Conservation (phyloP, 495 filamentous ascomycete genomes). For the Penicillium malachiteum region DNA sequence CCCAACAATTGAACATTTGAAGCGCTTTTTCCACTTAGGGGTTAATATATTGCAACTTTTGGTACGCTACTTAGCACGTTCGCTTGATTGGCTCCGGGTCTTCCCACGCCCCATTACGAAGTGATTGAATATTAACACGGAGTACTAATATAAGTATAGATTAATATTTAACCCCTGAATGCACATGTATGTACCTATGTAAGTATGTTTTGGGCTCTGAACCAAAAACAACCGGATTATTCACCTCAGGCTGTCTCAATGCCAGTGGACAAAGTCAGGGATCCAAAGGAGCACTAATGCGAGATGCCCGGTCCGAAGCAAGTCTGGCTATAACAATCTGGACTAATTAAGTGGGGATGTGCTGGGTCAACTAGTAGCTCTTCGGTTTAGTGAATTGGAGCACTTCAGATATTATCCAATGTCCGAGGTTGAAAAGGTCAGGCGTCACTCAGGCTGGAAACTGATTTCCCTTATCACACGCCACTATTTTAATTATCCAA, state of each 20-base stretch:
- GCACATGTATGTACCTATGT: too few species aligned
- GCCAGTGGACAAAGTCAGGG: too few species aligned
- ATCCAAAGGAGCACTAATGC: too few species aligned
- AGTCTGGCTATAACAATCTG: not conserved
- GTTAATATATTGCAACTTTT: conserved; percentile 16
- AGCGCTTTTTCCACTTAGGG: not conserved
- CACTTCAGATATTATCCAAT: too few species aligned
- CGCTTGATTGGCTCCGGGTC: conserved; percentile 15
- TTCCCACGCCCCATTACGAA: not conserved
- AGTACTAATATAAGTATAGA: not conserved
- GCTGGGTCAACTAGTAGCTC: too few species aligned
- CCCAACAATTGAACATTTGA: too few species aligned
- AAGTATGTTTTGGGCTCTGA: too few species aligned
- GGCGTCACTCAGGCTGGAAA: not conserved
- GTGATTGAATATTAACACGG: too few species aligned
- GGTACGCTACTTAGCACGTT: conserved; percentile 19
- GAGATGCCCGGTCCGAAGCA: not conserved
- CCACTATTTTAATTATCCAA: too few species aligned
- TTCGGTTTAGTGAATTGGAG: not conserved
- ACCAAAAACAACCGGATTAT: not conserved
- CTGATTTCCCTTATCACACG: not conserved
- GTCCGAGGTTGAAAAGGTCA: not conserved
- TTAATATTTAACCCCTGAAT: not conserved
- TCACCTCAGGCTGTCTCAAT: too few species aligned
- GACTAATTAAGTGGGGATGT: not conserved